Evolutionary conservation across 2,329 filamentous ascomycete species (phyloP), one percentile per base, ranked within the genome.

Genomic region (Zarea fungicola): DNA sequence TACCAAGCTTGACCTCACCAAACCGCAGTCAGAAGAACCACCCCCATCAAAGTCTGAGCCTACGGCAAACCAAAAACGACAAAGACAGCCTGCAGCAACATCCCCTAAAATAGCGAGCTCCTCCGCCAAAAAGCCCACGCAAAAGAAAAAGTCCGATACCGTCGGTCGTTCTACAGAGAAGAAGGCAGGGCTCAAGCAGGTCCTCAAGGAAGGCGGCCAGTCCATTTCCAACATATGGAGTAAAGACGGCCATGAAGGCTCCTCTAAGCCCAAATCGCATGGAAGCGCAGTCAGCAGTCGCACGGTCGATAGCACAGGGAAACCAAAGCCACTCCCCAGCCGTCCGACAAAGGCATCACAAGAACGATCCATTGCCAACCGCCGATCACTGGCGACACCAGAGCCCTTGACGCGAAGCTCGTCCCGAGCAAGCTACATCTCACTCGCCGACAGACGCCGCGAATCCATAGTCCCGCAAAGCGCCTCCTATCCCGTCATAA

Each of bases 391-490:
- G 8, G 51, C 60, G 22, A 59, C 57, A 6, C 57, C 62, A 7
- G 63, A 64, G 4, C 60, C 56, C 1, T 56, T 64, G 3, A 60
- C 64, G 11, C 64, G 70, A 23, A 70, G 64, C 40, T 68, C 71
- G 5, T 78, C 76, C 0, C 64, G 71, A 23, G 52, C 75, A 29
- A 75, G 74, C 39, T 75, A 73, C 53, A 68, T 77, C 11, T 75
- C 77, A 0, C 62, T 78, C 4, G 73, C 75, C 31, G 74, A 80
- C 42, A 68, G 65, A 22, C 69, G 73, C 4, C 71, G 75, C 19
- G 74, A 77, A 54, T 83, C 79, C 0, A 60, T 80, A 11, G 68
- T 80, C 4, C 81, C 80, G 0, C 69, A 77, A 43, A 77, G 77
- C 1, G 78, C 81, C 48, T 74, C 75, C 1, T 77, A 75, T 50